A percentile compares a stretch with the other conserved stretches of the same genome.
Conservation (phyloP, 192 early-diverging fungal species). For the Gorgonomyces haynaldii region DNA sequence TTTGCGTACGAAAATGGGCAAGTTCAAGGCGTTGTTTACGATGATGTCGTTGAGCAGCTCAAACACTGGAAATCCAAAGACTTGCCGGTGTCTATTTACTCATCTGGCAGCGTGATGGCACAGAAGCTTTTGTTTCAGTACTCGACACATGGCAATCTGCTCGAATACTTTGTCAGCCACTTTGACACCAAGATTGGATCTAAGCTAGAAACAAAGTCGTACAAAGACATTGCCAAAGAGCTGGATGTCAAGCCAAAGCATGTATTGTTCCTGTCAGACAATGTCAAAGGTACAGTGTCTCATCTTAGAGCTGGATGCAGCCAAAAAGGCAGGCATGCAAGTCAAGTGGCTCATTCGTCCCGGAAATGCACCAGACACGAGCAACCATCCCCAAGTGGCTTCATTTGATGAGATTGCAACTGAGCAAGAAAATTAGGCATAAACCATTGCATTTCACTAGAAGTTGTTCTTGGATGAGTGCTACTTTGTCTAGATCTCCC, state of each 20-base stretch:
- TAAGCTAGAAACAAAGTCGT: conserved; percentile 61
- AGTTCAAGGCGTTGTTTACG: conserved; percentile 68
- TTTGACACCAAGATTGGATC: conserved; percentile 86
- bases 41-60: conserved; percentile 74
- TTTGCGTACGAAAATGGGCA: conserved; percentile 67
- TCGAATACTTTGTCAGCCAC: conserved; percentile 68
- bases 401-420: no score
- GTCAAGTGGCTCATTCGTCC: background rate
- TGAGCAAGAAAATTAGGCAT: no score
- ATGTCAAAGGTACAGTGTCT: conserved; percentile 49
- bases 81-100: conserved; percentile 82
- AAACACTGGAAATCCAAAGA: conserved; percentile 49
- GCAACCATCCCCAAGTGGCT: no score
- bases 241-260: conserved; percentile 38
- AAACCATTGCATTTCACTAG: no score
- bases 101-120: conserved; percentile 84
- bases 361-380: no score
- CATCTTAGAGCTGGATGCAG: background rate
- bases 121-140: conserved; percentile 88
- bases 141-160: conserved; percentile 67
- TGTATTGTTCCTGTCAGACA: conserved; percentile 88
- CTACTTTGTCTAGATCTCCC: no score
- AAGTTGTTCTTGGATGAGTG: no score
- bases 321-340: background rate
- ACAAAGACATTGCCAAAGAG: conserved; percentile 58